A percentile compares a stretch with the other conserved stretches of the same genome.
These are phyloP conservation scores for Dittrichia graveolens DNA, from an alignment of 129 eudicot species.

Conservation along the genomic window DNA sequence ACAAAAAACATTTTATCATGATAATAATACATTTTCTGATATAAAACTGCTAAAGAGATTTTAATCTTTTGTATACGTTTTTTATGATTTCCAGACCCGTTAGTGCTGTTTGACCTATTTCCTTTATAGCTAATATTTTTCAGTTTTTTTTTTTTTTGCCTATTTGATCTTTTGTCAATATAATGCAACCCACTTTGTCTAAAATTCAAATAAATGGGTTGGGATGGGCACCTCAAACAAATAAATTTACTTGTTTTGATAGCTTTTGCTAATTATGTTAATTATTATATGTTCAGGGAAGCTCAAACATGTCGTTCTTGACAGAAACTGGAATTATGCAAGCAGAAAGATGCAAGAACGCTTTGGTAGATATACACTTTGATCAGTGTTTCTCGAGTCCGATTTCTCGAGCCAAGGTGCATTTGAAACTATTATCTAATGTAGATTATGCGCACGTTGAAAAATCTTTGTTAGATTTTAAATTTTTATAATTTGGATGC, in stretches of 20 bases:
- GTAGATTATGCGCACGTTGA: background rate
- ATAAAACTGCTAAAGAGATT: background rate
- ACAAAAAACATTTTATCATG: background rate
- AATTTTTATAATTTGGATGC: constrained; percentile 17
- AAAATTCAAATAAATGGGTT: too few relatives aligned
- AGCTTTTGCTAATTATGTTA: constrained; percentile 13
- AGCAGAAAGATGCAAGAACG: constrained; percentile 67
- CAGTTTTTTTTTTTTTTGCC: background rate
- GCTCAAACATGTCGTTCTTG: constrained; percentile 64
- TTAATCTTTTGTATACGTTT: background rate
- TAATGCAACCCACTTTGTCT: background rate
- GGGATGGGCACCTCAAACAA: background rate
- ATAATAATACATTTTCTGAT: background rate
- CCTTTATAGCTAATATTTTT: background rate
- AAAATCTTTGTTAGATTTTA: background rate
- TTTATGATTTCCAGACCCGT: too few relatives aligned
- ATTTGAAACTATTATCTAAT: constrained; percentile 7
- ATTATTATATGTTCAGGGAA: constrained; percentile 49
- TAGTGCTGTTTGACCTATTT: background rate
- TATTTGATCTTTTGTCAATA: background rate
- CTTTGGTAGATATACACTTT: constrained; percentile 60
- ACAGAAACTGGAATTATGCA: constrained; percentile 64
- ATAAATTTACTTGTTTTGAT: background rate
- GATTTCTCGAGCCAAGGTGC: constrained; percentile 80
- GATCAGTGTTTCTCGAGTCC: constrained; percentile 82